These are phyloP conservation scores for Berkeleyomyces rouxiae DNA, from an alignment of 2,329 filamentous ascomycete genomes.

Conservation along the genomic window DNA sequence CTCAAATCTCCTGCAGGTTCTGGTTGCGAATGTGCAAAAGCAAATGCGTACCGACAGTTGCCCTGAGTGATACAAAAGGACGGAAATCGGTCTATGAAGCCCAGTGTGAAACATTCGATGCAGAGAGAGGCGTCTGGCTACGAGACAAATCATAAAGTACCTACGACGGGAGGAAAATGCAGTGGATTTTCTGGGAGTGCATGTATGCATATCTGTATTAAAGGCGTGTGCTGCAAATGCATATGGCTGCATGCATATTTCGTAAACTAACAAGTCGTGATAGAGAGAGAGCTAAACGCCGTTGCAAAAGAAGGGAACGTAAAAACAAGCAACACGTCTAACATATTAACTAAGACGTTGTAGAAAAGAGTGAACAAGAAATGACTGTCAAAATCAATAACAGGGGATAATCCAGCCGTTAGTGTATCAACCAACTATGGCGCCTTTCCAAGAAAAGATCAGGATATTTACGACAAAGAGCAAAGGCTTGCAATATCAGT, in stretches of 20 bases:
- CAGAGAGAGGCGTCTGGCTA: not conserved
- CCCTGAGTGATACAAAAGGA: not conserved
- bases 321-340: not conserved
- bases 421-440: not conserved
- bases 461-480: not conserved
- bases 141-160: not conserved
- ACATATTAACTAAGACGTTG: not conserved
- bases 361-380: not conserved
- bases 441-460: not conserved
- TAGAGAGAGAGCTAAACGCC: not conserved
- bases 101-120: not conserved
- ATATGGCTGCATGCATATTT: not conserved
- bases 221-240: not conserved
- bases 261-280: not conserved
- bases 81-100: not conserved
- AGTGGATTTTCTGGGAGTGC: not conserved
- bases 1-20: too few species aligned
- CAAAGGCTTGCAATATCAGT: constrained; percentile 5
- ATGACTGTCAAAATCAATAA: not conserved
- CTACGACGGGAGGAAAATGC: not conserved
- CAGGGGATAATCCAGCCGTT: not conserved
- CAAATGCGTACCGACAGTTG: not conserved
- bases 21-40: too few species aligned
- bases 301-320: not conserved
- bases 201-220: not conserved